Base-by-base conservation (phyloP, 1,284 basidiomycete genomes). In the Apiotrichum gamsii region DNA sequence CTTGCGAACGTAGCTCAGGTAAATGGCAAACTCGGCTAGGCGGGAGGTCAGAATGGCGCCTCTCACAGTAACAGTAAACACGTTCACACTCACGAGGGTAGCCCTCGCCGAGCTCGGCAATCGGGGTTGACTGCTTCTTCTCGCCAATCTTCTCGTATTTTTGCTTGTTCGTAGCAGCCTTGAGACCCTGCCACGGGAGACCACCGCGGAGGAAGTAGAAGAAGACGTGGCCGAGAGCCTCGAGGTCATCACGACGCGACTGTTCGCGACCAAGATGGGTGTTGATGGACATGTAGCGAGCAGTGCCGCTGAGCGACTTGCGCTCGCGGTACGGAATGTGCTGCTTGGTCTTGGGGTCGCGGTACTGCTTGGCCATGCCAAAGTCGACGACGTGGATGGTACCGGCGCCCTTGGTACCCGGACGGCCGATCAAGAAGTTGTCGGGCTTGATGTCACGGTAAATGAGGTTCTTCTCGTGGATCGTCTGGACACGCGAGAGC, bases 101-200 rank as follows among this genome's bases (percentile, higher is more conserved):
- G 35, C 87, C 86, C 58, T 95, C 90, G 60, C 85, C 89, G 15
- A 96, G 77, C 70, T 95, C 90, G 71, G 90, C 90, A 72, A 95
- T 94, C 11, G 87, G 85, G 16, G 91, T 95, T 39, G 85, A 87
- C 77, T 95, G 90, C 78, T 96, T 96, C 82, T 96, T 96, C 77
- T 96, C 91, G 53, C 90, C 90, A 69, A 96, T 96, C 78, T 94
- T 95, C 76, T 96, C 91, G 75, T 95, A 96, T 78, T 95, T 95
- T 75, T 94, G 90, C 78, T 95, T 95, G 77, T 95, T 94, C 51
- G 90, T 95, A 18, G 90, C 90, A 32, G 90, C 91, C 74, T 94
- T 95, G 58, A 96, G 81, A 44, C 91, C 91, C 69, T 96, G 91
- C 91, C 90, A 96, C 23, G 91, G 91, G 40, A 95, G 72, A 52